phyloP scores from a whole-genome alignment of 768 basidiomycete genomes.

The Termitomyces sp. region DNA sequence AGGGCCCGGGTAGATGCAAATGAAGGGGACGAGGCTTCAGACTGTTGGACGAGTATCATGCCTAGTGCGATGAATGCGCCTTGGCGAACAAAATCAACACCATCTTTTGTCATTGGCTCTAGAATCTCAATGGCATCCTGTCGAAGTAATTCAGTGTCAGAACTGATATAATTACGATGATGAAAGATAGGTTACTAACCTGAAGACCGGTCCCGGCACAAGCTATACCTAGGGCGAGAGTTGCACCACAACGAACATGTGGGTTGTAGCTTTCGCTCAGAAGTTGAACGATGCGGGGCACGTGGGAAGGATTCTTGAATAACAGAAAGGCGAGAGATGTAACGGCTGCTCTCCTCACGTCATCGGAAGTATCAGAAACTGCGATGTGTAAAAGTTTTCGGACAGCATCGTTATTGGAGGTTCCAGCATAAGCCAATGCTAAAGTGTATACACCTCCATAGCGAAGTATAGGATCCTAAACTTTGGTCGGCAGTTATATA shows the following conservation, averaged over 20 bases:
- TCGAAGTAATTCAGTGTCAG: background rate
- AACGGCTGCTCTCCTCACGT: conserved; percentile 95
- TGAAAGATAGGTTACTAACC: conserved; percentile 38
- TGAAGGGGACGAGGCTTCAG: conserved; percentile 85
- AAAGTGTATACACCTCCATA: conserved; percentile 98
- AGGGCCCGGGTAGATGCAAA: conserved; percentile 77
- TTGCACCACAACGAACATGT: conserved; percentile 96
- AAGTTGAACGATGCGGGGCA: conserved; percentile 94
- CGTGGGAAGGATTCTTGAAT: conserved; percentile 95
- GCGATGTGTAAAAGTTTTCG: conserved; percentile 92
- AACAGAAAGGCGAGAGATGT: conserved; percentile 94
- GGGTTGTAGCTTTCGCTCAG: conserved; percentile 99
- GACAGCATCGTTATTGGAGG: conserved; percentile 91
- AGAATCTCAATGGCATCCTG: conserved; percentile 95
- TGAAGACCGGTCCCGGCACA: conserved; percentile 97
- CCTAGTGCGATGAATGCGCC: conserved; percentile 94
- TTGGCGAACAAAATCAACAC: conserved; percentile 97
- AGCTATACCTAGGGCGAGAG: conserved; percentile 93
- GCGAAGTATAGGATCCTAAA: conserved; percentile 91
- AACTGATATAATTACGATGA: background rate
- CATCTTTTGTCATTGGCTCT: conserved; percentile 97
- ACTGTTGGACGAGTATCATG: conserved; percentile 96
- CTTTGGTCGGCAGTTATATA: conserved; percentile 6
- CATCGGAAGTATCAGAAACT: conserved; percentile 97
- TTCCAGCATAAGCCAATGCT: conserved; percentile 95